These are phyloP conservation scores for Coemansia sp. DNA, from an alignment of 192 early-diverging fungal genomes.

Conservation along the genomic window DNA sequence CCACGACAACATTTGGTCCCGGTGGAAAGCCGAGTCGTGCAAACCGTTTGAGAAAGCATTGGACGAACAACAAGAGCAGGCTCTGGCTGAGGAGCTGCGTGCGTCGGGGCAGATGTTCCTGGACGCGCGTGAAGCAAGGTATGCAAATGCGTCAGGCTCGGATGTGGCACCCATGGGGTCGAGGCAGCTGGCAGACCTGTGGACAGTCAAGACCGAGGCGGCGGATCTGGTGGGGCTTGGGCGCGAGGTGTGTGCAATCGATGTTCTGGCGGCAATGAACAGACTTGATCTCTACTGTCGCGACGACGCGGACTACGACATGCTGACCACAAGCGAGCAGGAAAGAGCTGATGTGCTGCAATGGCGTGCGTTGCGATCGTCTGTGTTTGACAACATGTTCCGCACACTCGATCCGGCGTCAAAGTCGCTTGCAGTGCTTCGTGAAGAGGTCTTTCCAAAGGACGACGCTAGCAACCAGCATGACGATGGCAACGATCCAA, in stretches of 20 bases:
- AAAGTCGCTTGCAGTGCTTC: constrained; percentile 21
- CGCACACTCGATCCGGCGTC: constrained; percentile 39
- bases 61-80: constrained; percentile 6
- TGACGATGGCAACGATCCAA: background rate
- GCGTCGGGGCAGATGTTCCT: constrained; percentile 27
- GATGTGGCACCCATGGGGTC: constrained; percentile 18
- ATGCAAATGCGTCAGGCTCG: no score
- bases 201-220: constrained; percentile 12
- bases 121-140: background rate
- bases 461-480: background rate
- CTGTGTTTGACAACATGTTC: constrained; percentile 44
- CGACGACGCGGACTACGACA: constrained; percentile 47
- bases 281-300: constrained; percentile 46
- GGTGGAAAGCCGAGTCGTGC: constrained; percentile 83
- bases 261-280: constrained; percentile 30
- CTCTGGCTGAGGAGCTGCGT: constrained; percentile 45
- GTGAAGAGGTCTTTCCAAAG: constrained; percentile 24
- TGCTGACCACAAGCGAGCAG: constrained; percentile 47
- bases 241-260: constrained; percentile 16
- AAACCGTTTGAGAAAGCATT: constrained; percentile 66
- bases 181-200: constrained; percentile 18
- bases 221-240: constrained; percentile 29
- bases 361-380: constrained; percentile 43
- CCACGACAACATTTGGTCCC: constrained; percentile 77
- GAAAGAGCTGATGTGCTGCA: constrained; percentile 38